Percentiles rank a stretch among this genome's conserved stretches.
Conservation (phyloP, 176 grass and related monocot species). For the Lolium rigidum region DNA sequence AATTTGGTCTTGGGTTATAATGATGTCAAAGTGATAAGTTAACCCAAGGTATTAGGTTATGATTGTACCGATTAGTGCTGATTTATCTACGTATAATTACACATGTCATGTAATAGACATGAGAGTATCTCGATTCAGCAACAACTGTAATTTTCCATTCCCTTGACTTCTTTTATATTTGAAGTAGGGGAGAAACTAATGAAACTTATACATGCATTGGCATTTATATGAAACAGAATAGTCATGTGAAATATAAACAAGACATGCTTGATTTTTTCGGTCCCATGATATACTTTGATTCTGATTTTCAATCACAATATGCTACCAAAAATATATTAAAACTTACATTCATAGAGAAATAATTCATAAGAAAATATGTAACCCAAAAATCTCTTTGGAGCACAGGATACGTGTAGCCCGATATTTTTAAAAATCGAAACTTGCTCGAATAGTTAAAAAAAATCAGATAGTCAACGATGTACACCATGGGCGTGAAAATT, state of each 20-base stretch:
- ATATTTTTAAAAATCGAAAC: too few relatives aligned
- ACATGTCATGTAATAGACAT: neutral
- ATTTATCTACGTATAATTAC: neutral
- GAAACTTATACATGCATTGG: neutral
- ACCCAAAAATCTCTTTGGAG: too few relatives aligned
- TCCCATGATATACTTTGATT: neutral
- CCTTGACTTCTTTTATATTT: neutral
- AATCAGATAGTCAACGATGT: too few relatives aligned
- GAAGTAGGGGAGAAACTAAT: neutral
- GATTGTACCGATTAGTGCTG: constrained; percentile 8
- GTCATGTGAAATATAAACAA: neutral
- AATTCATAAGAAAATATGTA: too few relatives aligned
- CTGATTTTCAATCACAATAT: neutral
- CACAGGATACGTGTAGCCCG: too few relatives aligned
- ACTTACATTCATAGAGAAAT: too few relatives aligned
- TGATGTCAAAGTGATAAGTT: neutral
- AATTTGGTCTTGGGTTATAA: neutral
- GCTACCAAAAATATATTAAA: neutral
- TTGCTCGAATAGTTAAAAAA: too few relatives aligned
- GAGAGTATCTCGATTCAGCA: neutral
- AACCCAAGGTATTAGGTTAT: neutral
- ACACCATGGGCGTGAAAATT: too few relatives aligned
- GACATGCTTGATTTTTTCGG: neutral
- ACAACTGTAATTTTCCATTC: neutral
- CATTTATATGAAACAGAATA: neutral